These are phyloP conservation scores for Corynespora cassiicola DNA, from an alignment of 2,329 filamentous ascomycete genomes.

Conservation along the genomic window DNA sequence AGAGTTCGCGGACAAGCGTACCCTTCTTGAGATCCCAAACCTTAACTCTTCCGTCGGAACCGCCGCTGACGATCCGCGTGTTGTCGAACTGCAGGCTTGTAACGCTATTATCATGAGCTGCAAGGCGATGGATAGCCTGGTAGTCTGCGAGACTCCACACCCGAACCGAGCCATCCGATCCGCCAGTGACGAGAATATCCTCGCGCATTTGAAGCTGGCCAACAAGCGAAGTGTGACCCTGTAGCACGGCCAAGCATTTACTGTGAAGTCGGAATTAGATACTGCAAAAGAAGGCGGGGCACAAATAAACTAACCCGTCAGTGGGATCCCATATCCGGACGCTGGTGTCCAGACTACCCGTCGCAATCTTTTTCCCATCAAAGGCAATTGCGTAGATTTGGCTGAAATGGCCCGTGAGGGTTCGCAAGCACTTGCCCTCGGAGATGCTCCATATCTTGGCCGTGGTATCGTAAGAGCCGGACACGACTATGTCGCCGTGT, in stretches of 20 bases:
- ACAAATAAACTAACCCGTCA: constrained; percentile 70
- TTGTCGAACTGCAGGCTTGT: constrained; percentile 98
- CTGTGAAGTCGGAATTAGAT: constrained; percentile 21
- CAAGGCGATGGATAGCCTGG: constrained; percentile 89
- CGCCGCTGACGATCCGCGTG: constrained; percentile 91
- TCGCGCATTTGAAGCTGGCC: constrained; percentile 96
- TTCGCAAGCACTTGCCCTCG: constrained; percentile 89
- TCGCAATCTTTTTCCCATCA: constrained; percentile 90
- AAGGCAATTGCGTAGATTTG: constrained; percentile 99
- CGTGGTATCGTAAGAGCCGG: constrained; percentile 96
- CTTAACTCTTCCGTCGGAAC: constrained; percentile 96
- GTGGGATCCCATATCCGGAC: constrained; percentile 95
- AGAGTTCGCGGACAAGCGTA: constrained; percentile 87
- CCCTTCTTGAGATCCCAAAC: constrained; percentile 97
- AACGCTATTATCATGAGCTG: constrained; percentile 97
- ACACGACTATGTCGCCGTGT: constrained; percentile 96
- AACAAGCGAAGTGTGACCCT: constrained; percentile 95
- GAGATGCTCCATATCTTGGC: constrained; percentile 98
- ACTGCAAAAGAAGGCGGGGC: constrained; percentile 11
- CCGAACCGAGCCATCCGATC: constrained; percentile 92
- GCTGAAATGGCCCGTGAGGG: constrained; percentile 92
- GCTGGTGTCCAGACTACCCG: constrained; percentile 94
- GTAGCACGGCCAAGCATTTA: constrained; percentile 86
- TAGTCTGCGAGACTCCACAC: constrained; percentile 95
- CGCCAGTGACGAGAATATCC: constrained; percentile 93